These are phyloP conservation scores for Dipteronia dyeriana DNA, from an alignment of 345 rosid genomes.

Conservation along the genomic window DNA sequence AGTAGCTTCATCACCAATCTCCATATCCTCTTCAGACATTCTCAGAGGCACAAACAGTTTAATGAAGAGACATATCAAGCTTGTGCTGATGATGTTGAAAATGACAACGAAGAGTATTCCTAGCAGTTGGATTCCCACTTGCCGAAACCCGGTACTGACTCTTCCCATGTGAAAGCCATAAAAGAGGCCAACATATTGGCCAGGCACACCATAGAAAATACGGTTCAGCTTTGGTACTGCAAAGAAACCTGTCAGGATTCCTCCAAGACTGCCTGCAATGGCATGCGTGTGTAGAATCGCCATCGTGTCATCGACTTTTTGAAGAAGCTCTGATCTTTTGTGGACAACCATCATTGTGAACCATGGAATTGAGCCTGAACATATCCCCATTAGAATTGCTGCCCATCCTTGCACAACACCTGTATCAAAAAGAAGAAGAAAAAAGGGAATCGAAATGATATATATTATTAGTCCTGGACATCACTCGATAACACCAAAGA, in stretches of 20 bases:
- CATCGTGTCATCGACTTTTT: slow-evolving; percentile 56
- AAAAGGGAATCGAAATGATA: background rate
- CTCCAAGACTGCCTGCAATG: slow-evolving; percentile 49
- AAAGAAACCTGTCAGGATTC: slow-evolving; percentile 43
- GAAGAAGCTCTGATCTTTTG: slow-evolving; percentile 39
- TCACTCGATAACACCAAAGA: background rate
- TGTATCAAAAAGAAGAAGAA: background rate
- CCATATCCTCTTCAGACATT: slow-evolving; percentile 52
- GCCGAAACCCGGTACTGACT: slow-evolving; percentile 29
- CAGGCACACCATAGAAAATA: slow-evolving; percentile 18
- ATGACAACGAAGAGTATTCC: slow-evolving; percentile 27
- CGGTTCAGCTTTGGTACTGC: slow-evolving; percentile 40
- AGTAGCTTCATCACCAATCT: slow-evolving; percentile 45
- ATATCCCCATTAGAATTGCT: slow-evolving; percentile 49
- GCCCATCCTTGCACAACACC: slow-evolving; percentile 61
- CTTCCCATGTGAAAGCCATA: slow-evolving; percentile 36
- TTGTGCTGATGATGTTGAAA: slow-evolving; percentile 34
- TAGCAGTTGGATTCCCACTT: slow-evolving; percentile 43
- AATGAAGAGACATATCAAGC: slow-evolving; percentile 37
- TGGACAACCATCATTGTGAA: slow-evolving; percentile 56
- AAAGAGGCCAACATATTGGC: slow-evolving; percentile 35
- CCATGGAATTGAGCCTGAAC: slow-evolving; percentile 58
- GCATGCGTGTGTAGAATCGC: slow-evolving; percentile 56
- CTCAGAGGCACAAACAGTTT: slow-evolving; percentile 35
- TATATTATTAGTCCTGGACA: background rate